A percentile compares a stretch with the other conserved stretches of the same genome.
phyloP scores from a whole-genome alignment of 352 stramenopile genomes.

The Phytopythium mirpurense region DNA sequence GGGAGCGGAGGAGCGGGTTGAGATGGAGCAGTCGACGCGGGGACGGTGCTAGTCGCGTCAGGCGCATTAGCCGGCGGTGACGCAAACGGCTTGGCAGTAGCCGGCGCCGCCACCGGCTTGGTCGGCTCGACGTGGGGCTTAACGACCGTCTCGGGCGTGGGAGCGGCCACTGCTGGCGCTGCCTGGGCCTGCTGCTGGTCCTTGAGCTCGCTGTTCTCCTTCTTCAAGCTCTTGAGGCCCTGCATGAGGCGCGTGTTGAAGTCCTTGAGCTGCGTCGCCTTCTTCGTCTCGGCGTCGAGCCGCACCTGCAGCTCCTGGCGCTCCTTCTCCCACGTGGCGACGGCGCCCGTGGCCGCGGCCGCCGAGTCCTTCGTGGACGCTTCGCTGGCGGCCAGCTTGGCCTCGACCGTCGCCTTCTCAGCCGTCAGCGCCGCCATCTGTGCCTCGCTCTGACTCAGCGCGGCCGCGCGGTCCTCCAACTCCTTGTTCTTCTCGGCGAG shows the following conservation, averaged over 20 bases:
- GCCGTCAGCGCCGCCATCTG: conserved; percentile 21
- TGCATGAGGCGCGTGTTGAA: conserved; percentile 67
- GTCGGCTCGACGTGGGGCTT: conserved; percentile 8
- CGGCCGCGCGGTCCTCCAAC: conserved; percentile 34
- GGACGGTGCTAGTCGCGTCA: background rate
- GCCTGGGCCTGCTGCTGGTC: conserved; percentile 21
- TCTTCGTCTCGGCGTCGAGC: conserved; percentile 63
- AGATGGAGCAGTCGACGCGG: background rate
- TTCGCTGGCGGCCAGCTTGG: conserved; percentile 35
- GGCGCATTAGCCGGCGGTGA: no score
- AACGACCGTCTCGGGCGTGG: conserved; percentile 3
- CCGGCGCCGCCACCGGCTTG: conserved; percentile 7
- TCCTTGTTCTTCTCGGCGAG: conserved; percentile 68
- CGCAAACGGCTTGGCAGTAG: no score
- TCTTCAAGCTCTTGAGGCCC: conserved; percentile 64
- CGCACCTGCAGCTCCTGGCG: conserved; percentile 46
- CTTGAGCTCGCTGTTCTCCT: conserved; percentile 76
- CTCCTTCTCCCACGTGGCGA: conserved; percentile 49
- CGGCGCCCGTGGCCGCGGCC: conserved; percentile 24
- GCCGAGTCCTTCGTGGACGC: conserved; percentile 28
- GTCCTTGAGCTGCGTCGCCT: conserved; percentile 60
- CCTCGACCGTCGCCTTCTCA: conserved; percentile 42
- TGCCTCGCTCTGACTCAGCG: conserved; percentile 30
- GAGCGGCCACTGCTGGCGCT: conserved; percentile 4
- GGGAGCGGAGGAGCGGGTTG: background rate